These are phyloP conservation scores for Thermochaetoides thermophila DNA, from an alignment of 495 filamentous ascomycete genomes.

Conservation along the genomic window DNA sequence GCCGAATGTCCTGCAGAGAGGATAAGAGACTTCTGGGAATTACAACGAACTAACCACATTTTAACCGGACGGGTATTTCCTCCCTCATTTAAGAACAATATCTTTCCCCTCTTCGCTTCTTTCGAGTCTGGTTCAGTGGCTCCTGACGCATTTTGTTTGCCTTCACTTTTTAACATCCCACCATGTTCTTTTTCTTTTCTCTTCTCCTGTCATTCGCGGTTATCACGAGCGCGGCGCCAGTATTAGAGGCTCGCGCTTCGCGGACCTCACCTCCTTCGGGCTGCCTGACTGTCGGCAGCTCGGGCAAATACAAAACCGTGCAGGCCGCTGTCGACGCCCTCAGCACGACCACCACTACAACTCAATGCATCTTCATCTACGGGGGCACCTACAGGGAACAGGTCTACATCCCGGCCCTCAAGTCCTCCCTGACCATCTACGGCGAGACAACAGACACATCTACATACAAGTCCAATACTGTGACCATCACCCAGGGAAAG, in stretches of 20 bases:
- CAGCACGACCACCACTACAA: conserved; percentile 22
- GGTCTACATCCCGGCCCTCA: conserved; percentile 36
- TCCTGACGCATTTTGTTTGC: no score
- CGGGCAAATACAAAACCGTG: conserved; percentile 33
- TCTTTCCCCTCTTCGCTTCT: no score
- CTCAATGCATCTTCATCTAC: conserved; percentile 50
- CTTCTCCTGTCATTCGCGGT: background rate
- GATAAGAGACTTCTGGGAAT: no score
- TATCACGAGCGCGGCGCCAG: background rate
- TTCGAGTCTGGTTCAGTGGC: no score
- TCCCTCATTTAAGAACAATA: no score
- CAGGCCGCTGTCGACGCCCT: conserved; percentile 43
- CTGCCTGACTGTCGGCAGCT: conserved; percentile 36
- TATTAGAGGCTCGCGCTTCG: conserved; percentile 8
- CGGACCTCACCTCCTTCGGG: conserved; percentile 36
- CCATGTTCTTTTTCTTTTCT: background rate
- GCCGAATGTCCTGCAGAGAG: no score
- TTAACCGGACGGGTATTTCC: no score
- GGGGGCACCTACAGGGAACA: conserved; percentile 43
- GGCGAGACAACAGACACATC: conserved; percentile 44
- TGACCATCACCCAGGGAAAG: conserved; percentile 37
- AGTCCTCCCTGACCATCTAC: conserved; percentile 40
- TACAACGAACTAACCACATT: no score
- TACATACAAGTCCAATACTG: conserved; percentile 41
- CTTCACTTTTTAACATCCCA: no score